These are phyloP conservation scores for Dipodascus albidus DNA, from an alignment of 805 yeast species.

Conservation along the genomic window DNA sequence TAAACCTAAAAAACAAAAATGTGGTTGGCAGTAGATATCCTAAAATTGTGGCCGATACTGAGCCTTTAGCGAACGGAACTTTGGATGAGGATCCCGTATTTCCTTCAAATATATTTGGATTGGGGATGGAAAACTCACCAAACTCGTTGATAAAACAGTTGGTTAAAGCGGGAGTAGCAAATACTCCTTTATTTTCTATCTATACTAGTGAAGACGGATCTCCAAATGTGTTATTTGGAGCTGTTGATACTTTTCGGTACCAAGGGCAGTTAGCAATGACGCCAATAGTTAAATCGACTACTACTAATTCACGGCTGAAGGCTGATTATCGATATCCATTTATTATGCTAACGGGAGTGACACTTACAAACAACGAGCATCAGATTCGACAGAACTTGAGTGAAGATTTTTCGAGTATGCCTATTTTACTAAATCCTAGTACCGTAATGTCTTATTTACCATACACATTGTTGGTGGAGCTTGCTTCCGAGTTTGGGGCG, in stretches of 20 bases:
- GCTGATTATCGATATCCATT: conserved; percentile 7
- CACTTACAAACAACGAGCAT: not conserved
- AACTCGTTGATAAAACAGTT: not conserved
- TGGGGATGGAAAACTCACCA: not conserved
- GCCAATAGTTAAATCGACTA: not conserved
- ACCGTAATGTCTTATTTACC: conserved; percentile 16
- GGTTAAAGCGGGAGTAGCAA: not conserved
- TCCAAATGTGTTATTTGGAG: conserved; percentile 15
- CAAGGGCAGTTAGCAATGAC: conserved; percentile 12
- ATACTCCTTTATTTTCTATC: not conserved
- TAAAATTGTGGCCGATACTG: not conserved
- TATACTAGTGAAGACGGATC: not conserved
- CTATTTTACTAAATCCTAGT: conserved; percentile 11
- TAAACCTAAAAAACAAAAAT: not conserved
- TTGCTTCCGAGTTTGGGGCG: conserved; percentile 18
- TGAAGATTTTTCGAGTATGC: not conserved
- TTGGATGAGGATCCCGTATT: not conserved
- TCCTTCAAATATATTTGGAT: not conserved
- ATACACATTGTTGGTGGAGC: conserved; percentile 11
- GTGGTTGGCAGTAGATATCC: not conserved
- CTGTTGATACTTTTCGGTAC: conserved; percentile 13
- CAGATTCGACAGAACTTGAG: not conserved
- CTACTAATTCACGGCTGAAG: not conserved
- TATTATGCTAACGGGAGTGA: conserved; percentile 5
- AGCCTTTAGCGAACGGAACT: not conserved